These are phyloP conservation scores for Hypericum androsaemum DNA, from an alignment of 345 rosid genomes.

Conservation along the genomic window DNA sequence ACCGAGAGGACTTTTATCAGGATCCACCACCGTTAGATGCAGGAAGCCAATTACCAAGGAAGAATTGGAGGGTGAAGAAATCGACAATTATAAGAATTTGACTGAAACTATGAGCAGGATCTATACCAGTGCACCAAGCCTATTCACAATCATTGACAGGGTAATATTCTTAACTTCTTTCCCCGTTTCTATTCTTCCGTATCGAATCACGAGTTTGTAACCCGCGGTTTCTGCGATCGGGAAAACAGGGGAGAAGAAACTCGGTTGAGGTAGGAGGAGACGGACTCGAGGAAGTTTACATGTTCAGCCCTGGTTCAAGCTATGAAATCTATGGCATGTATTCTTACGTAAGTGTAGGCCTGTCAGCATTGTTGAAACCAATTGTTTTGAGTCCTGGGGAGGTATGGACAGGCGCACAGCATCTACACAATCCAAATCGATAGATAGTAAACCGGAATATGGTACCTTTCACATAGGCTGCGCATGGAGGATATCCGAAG, in stretches of 20 bases:
- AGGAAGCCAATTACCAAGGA: constrained; percentile 17
- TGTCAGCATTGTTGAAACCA: constrained; percentile 54
- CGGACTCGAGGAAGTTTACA: constrained; percentile 65
- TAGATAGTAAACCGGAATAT: constrained; percentile 5
- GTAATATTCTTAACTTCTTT: constrained; percentile 19
- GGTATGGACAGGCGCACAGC: constrained; percentile 60
- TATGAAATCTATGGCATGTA: constrained; percentile 59
- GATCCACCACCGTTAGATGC: neutral
- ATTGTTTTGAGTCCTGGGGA: constrained; percentile 45
- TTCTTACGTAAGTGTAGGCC: constrained; percentile 61
- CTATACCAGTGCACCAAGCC: constrained; percentile 62
- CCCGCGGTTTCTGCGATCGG: neutral
- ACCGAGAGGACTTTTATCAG: constrained; percentile 9
- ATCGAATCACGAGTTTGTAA: neutral
- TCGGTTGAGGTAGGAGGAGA: constrained; percentile 56
- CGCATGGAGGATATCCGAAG: too few relatives aligned
- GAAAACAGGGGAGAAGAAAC: constrained; percentile 71
- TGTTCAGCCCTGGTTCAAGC: constrained; percentile 74
- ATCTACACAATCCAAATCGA: constrained; percentile 64
- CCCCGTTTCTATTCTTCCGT: neutral
- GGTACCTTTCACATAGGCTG: too few relatives aligned
- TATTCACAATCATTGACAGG: constrained; percentile 68
- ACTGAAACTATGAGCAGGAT: constrained; percentile 62
- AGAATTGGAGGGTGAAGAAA: constrained; percentile 50
- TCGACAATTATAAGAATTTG: constrained; percentile 51